These are phyloP conservation scores for Tremellales sp. DNA, from an alignment of 1,284 basidiomycete genomes.

Conservation along the genomic window DNA sequence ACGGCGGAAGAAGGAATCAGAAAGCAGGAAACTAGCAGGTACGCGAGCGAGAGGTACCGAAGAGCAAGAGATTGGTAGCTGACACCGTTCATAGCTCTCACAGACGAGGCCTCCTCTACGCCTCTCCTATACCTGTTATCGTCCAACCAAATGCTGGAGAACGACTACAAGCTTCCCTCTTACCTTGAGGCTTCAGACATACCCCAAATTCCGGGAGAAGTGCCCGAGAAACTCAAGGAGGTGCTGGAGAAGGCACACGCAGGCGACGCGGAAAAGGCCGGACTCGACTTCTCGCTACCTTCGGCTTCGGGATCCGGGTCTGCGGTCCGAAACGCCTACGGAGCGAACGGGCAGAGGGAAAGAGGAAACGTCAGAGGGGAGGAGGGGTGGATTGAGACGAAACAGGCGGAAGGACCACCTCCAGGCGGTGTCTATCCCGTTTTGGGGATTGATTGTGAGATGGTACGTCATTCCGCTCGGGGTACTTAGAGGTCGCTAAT, in stretches of 20 bases:
- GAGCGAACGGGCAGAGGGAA: neutral
- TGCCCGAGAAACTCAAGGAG: constrained; percentile 10
- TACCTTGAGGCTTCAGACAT: constrained; percentile 56
- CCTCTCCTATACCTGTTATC: constrained; percentile 70
- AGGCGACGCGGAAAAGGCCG: neutral
- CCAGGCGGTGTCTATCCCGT: constrained; percentile 37
- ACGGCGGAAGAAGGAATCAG: constrained; percentile 67
- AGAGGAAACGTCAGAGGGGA: constrained; percentile 59
- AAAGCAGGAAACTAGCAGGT: constrained; percentile 32
- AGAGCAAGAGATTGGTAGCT: neutral
- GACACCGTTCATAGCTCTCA: constrained; percentile 6
- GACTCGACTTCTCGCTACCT: constrained; percentile 4
- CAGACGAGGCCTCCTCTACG: constrained; percentile 20
- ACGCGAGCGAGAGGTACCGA: constrained; percentile 4
- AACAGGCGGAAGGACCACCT: constrained; percentile 48
- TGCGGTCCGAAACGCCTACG: constrained; percentile 5
- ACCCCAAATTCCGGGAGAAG: constrained; percentile 27
- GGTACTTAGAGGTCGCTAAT: neutral
- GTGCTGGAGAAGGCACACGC: constrained; percentile 3
- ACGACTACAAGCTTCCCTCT: constrained; percentile 79
- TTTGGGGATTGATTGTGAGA: constrained; percentile 78
- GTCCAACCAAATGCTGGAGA: constrained; percentile 79
- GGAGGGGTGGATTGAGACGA: constrained; percentile 63
- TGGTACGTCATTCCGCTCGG: constrained; percentile 57
- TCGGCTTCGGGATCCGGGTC: constrained; percentile 6